Percentiles rank a stretch among this genome's conserved stretches.
Conservation (phyloP, 1,284 basidiomycete species). For the Cryptococcus sp. region DNA sequence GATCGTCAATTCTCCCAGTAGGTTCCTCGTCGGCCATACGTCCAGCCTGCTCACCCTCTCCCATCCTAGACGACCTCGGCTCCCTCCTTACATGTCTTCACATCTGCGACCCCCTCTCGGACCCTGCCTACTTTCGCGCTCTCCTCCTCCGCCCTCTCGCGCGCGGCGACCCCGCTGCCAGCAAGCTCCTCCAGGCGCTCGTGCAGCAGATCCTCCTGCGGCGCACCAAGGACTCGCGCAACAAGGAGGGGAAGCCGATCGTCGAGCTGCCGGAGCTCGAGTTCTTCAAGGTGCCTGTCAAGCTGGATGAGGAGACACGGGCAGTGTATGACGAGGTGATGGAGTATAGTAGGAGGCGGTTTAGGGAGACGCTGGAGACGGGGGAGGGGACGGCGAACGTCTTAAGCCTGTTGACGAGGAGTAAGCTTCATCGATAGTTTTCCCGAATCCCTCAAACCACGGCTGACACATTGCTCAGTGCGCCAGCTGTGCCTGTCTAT, state of each 20-base stretch:
- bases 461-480: conserved; percentile 48
- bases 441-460: neutral
- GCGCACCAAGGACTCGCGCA: conserved; percentile 83
- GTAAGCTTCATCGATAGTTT: conserved; percentile 26
- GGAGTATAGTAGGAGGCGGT: conserved; percentile 59
- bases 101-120: conserved; percentile 75
- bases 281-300: conserved; percentile 54
- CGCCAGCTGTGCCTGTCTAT: conserved; percentile 80
- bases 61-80: conserved; percentile 66
- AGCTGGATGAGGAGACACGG: conserved; percentile 64
- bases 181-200: conserved; percentile 72
- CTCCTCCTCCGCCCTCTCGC: conserved; percentile 69
- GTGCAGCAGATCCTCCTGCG: conserved; percentile 79
- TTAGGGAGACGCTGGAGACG: conserved; percentile 58
- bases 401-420: conserved; percentile 74
- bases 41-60: neutral
- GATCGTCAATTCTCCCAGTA: conserved; percentile 75
- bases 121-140: conserved; percentile 71
- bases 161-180: conserved; percentile 62
- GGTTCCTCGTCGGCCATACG: neutral
- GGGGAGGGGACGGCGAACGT: conserved; percentile 57
- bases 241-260: conserved; percentile 65
- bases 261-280: conserved; percentile 70
- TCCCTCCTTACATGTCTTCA: conserved; percentile 75
- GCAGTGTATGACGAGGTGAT: conserved; percentile 72